A percentile compares a stretch with the other conserved stretches of the same genome.
Evolutionary conservation across 2,329 filamentous ascomycete species (phyloP).

Genomic region (Xenoacremonium recifei): DNA sequence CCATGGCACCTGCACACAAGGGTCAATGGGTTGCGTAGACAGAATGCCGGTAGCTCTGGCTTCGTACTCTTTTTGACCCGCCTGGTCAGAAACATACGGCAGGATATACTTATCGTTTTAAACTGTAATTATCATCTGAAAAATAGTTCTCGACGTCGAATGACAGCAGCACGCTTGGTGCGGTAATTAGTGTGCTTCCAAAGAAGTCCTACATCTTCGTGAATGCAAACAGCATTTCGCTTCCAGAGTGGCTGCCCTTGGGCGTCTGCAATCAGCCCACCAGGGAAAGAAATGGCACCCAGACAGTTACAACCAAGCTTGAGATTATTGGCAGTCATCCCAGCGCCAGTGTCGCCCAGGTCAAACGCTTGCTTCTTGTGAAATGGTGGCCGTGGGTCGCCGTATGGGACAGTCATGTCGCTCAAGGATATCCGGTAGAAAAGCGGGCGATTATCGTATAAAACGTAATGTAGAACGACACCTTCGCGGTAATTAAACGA

Average conservation of each 20-base stretch:
- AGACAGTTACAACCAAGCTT: constrained; percentile 69
- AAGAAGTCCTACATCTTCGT: constrained; percentile 70
- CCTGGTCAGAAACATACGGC: background rate
- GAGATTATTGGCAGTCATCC: constrained; percentile 66
- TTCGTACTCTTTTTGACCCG: background rate
- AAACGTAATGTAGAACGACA: constrained; percentile 6
- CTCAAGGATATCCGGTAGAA: constrained; percentile 11
- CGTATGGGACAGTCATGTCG: background rate
- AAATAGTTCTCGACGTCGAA: background rate
- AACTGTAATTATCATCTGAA: background rate
- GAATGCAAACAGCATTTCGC: constrained; percentile 64
- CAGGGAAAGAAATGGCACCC: constrained; percentile 64
- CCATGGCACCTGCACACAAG: constrained; percentile 13
- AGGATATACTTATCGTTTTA: background rate
- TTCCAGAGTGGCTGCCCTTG: constrained; percentile 52
- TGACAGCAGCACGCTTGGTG: background rate
- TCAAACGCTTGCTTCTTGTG: constrained; percentile 54
- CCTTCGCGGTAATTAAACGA: constrained; percentile 11
- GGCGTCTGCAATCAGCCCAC: constrained; percentile 51
- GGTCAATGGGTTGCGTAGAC: constrained; percentile 9
- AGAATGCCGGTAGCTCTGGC: constrained; percentile 10
- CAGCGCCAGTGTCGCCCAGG: constrained; percentile 67
- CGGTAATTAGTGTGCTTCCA: constrained; percentile 57
- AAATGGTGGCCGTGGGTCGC: background rate
- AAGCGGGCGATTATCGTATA: constrained; percentile 8